Base-by-base conservation (phyloP, 2,329 filamentous ascomycete genomes). In the Aspergillus luchuensis region DNA sequence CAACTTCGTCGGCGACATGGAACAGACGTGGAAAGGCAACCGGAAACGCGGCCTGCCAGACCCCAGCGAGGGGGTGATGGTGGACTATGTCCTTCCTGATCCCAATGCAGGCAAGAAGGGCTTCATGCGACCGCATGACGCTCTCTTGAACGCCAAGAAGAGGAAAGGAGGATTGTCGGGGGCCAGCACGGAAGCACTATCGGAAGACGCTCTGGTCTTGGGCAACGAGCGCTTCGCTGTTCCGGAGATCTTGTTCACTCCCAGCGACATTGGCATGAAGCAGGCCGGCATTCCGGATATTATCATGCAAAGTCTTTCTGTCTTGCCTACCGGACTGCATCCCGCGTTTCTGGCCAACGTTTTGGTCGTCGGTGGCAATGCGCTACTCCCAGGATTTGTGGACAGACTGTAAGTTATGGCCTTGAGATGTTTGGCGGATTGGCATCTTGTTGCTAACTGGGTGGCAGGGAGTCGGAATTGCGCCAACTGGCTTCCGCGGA, bases 31-130 rank as follows among this genome's bases (percentile, higher is more conserved):
- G 92, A 95, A 92, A 74, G 90, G 89, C 6, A 87, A 89, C 1
- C 80, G 86, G 61, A 76, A 74, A 52, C 71, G 71, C 28, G 65
- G 63, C 23, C 67, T 71, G 52, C 60, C 69, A 5, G 69, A 70
- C 17, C 36, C 64, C 3, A 69, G 67, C 21, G 69, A 75, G 55
- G 68, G 74, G 13, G 87, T 97, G 36, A 90, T 92, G 5, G 88
- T 93, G 59, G 94, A 99, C 72, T 99, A 97, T 72, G 89, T 98
- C 19, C 82, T 99, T 2, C 95, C 95, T 0, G 93, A 99, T 74
- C 89, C 88, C 61, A 85, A 88, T 64, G 79, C 79, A 6, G 76
- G 82, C 25, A 84, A 82, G 56, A 82, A 89, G 49, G 94, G 94
- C 1, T 84, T 90, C 55, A 81, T 92, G 30, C 85, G 91, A 57